Conservation (phyloP, 495 filamentous ascomycete species). For the Hypoxylon crocopeplum region DNA sequence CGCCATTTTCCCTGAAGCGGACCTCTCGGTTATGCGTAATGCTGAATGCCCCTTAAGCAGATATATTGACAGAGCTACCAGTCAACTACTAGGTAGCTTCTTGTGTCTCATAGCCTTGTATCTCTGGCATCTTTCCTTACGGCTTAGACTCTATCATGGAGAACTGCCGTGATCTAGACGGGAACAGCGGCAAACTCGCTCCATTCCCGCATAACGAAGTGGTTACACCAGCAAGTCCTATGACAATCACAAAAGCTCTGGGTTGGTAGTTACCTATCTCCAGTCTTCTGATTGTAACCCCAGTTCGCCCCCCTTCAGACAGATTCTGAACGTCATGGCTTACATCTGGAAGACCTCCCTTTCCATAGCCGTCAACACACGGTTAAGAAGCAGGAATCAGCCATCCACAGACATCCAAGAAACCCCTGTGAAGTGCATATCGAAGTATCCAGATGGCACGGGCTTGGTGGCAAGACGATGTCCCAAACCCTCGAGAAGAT, state of each 20-base stretch:
- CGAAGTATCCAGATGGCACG: not conserved
- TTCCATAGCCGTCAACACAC: not conserved
- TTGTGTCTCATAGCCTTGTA: not conserved
- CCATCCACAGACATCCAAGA: not conserved
- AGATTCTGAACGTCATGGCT: slow-evolving; percentile 1
- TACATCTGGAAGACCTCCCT: not conserved
- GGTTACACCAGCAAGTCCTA: slow-evolving; percentile 15
- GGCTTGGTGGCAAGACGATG: not conserved
- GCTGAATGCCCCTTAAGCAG: slow-evolving; percentile 3
- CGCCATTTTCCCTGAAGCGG: slow-evolving; percentile 1
- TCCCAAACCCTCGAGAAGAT: not conserved
- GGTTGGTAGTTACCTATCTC: not conserved
- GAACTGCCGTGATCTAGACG: not conserved
- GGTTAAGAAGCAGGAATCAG: not conserved
- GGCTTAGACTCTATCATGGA: slow-evolving; percentile 9
- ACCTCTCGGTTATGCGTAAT: slow-evolving; percentile 1
- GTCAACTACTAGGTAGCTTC: slow-evolving; percentile 1
- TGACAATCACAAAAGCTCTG: slow-evolving; percentile 13
- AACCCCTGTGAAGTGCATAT: not conserved
- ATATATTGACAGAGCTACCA: slow-evolving; percentile 8
- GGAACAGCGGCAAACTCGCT: slow-evolving; percentile 13
- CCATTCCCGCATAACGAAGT: not conserved
- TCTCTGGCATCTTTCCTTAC: not conserved
- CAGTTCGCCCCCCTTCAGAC: not conserved
- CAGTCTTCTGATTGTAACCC: slow-evolving; percentile 1